Evolutionary conservation across 305 asterid species (phyloP).

Genomic region (Fraxinus albicans): DNA sequence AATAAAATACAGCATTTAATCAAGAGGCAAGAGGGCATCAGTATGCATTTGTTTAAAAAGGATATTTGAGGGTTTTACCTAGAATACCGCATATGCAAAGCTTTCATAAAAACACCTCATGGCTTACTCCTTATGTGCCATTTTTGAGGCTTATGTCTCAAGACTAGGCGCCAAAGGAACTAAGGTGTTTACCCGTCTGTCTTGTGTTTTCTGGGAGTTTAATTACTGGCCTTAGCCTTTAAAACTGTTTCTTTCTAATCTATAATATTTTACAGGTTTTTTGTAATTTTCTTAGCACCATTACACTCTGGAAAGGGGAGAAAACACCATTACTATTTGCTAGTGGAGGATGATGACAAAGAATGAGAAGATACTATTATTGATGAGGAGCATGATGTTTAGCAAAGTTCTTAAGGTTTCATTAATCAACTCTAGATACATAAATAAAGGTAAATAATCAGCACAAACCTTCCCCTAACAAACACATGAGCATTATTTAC

Average conservation of each 20-base stretch:
- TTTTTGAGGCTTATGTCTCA: neutral
- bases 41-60: neutral
- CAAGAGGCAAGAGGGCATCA: neutral
- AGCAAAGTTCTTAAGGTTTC: neutral
- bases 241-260: neutral
- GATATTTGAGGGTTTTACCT: neutral
- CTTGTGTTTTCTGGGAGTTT: neutral
- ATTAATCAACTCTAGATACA: neutral
- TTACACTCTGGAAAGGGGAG: neutral
- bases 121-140: neutral
- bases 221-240: neutral
- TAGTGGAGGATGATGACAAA: neutral
- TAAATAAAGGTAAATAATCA: neutral
- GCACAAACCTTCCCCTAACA: conserved; percentile 13
- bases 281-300: neutral
- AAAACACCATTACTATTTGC: neutral
- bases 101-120: neutral
- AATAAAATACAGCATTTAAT: neutral
- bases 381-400: neutral
- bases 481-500: conserved; percentile 41
- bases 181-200: neutral
- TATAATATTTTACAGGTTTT: neutral
- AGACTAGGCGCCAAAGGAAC: neutral
- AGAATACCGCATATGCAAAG: neutral
- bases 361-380: neutral